Conservation (phyloP, 129 eudicot genomes). For the Chrysanthemum lavandulifolium region DNA sequence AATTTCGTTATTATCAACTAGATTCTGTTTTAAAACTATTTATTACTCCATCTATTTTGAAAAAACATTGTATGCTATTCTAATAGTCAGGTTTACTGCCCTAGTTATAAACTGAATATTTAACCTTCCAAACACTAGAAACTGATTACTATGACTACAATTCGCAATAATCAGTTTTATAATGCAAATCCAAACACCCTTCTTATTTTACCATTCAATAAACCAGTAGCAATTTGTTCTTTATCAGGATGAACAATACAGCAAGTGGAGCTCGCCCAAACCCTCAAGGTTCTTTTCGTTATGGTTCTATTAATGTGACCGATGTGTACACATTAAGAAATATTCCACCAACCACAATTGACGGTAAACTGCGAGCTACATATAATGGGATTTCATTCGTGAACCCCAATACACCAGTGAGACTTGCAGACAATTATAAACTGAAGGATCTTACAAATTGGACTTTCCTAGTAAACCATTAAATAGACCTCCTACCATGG, state of each 20-base stretch:
- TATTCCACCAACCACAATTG: conserved; percentile 60
- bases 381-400: conserved; percentile 81
- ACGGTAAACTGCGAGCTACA: conserved; percentile 74
- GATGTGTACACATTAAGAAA: conserved; percentile 53
- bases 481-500: conserved; percentile 55
- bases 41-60: too few species aligned
- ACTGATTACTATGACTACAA: not conserved
- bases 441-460: conserved; percentile 75
- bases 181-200: too few species aligned
- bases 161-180: too few species aligned
- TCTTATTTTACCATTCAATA: not conserved
- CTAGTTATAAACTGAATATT: not conserved
- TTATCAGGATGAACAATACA: conserved; percentile 65
- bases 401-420: conserved; percentile 80
- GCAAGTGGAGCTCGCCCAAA: conserved; percentile 99
- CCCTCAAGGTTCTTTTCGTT: conserved; percentile 97
- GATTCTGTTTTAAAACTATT: too few species aligned
- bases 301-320: conserved; percentile 79
- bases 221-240: not conserved
- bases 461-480: conserved; percentile 84
- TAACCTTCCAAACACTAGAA: not conserved
- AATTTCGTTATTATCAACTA: too few species aligned
- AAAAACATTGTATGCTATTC: not conserved
- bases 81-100: too few species aligned
- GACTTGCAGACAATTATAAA: conserved; percentile 77